Percentiles rank a stretch among this genome's conserved stretches.
Conservation (phyloP, 2,329 filamentous ascomycete genomes). For the Domatiomyces catenatus region DNA sequence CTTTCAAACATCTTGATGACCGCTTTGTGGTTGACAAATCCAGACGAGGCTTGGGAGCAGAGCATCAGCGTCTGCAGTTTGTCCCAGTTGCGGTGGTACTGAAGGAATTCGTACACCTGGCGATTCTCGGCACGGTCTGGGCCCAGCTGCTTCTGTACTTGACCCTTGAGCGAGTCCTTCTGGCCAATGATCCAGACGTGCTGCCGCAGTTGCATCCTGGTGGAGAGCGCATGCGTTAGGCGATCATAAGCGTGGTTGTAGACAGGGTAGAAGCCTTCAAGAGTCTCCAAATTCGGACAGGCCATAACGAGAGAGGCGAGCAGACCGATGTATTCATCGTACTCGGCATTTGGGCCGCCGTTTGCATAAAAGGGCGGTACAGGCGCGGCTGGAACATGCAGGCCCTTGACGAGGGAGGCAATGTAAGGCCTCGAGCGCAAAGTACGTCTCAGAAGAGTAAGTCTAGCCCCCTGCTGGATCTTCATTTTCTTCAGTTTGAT, state of each 20-base stretch:
- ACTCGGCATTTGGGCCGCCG: conserved; percentile 26
- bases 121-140: conserved; percentile 34
- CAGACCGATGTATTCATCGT: conserved; percentile 36
- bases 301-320: conserved; percentile 44
- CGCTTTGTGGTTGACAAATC: conserved; percentile 37
- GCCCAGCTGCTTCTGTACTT: conserved; percentile 22
- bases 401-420: conserved; percentile 37
- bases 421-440: conserved; percentile 36
- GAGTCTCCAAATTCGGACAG: conserved; percentile 41
- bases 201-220: conserved; percentile 37
- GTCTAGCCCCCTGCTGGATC: conserved; percentile 33
- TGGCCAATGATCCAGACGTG: conserved; percentile 42
- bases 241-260: conserved; percentile 40
- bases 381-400: conserved; percentile 38
- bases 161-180: conserved; percentile 25
- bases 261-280: conserved; percentile 38
- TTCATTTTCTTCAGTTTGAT: conserved; percentile 33
- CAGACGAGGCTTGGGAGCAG: conserved; percentile 29
- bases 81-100: conserved; percentile 37
- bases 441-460: conserved; percentile 37
- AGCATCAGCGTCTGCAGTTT: conserved; percentile 40
- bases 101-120: conserved; percentile 37
- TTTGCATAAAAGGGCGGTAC: conserved; percentile 21
- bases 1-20: conserved; percentile 39
- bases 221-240: conserved; percentile 40